phyloP scores from a whole-genome alignment of 768 basidiomycete genomes.

The Tephrocybe rancida region DNA sequence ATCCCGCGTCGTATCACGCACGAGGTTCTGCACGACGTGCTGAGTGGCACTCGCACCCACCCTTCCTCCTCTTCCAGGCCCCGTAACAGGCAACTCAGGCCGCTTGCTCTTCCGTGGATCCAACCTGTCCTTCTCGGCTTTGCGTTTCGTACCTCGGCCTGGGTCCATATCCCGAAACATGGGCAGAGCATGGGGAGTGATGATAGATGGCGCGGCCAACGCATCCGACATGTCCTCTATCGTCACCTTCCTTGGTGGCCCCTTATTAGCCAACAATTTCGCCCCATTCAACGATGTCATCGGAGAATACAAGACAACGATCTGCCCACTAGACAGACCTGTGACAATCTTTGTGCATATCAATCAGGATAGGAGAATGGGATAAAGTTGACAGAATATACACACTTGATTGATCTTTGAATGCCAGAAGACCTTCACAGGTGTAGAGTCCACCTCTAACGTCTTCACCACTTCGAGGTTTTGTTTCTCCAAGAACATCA shows the following conservation, averaged over 20 bases:
- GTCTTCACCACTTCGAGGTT: conserved; percentile 69
- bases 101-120: conserved; percentile 91
- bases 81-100: conserved; percentile 90
- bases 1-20: conserved; percentile 87
- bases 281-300: conserved; percentile 89
- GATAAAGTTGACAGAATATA: conserved; percentile 13
- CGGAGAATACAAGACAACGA: conserved; percentile 93
- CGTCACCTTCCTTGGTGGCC: conserved; percentile 79
- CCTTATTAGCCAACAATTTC: conserved; percentile 85
- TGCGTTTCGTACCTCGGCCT: conserved; percentile 79
- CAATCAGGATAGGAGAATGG: conserved; percentile 7
- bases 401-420: conserved; percentile 95
- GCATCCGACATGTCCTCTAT: conserved; percentile 90
- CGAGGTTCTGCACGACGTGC: conserved; percentile 93
- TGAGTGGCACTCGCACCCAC: conserved; percentile 98
- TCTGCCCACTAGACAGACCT: conserved; percentile 84
- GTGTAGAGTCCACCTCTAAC: conserved; percentile 71
- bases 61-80: conserved; percentile 91
- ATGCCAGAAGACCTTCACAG: conserved; percentile 94
- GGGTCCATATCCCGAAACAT: conserved; percentile 88
- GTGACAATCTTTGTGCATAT: conserved; percentile 70
- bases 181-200: conserved; percentile 89
- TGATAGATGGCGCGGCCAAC: conserved; percentile 81
- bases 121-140: conserved; percentile 84
- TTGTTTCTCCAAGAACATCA: conserved; percentile 75